phyloP scores from a whole-genome alignment of 1,284 basidiomycete genomes.

The Ceratorhiza oryzae-sativae region DNA sequence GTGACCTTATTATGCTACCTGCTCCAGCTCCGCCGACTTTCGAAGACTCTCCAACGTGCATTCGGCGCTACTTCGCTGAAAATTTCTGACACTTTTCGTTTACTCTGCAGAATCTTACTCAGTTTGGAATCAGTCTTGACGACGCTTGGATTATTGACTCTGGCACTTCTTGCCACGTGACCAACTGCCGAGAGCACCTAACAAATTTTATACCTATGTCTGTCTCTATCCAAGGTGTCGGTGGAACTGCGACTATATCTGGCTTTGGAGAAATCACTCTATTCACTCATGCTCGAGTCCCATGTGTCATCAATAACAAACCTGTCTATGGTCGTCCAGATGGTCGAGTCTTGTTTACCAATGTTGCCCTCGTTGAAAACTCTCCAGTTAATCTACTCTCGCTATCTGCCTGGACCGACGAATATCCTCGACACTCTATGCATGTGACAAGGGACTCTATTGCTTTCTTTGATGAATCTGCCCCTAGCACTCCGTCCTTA shows the following conservation, averaged over 20 bases:
- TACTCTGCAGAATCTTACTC: background rate
- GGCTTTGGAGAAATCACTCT: constrained; percentile 1
- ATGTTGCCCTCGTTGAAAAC: constrained; percentile 1
- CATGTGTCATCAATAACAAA: background rate
- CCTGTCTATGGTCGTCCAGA: background rate
- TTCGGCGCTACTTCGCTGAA: background rate
- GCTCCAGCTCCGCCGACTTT: background rate
- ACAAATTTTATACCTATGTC: background rate
- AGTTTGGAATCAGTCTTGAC: background rate
- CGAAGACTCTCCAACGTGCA: background rate
- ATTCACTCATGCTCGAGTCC: background rate
- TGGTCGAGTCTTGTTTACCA: background rate
- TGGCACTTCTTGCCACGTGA: constrained; percentile 9
- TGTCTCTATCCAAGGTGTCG: background rate
- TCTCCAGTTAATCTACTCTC: constrained; percentile 18
- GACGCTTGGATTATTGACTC: constrained; percentile 28
- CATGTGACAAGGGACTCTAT: background rate
- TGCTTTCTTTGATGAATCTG: background rate
- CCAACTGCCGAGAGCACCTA: background rate
- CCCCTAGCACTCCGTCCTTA: too few species aligned
- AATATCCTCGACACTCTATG: background rate
- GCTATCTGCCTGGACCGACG: constrained; percentile 14
- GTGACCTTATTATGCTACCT: background rate
- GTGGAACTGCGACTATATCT: background rate
- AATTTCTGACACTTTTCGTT: background rate